A percentile compares a stretch with the other conserved stretches of the same genome.
Conservation (phyloP, 2,329 filamentous ascomycete species). For the Endothia cerciana region DNA sequence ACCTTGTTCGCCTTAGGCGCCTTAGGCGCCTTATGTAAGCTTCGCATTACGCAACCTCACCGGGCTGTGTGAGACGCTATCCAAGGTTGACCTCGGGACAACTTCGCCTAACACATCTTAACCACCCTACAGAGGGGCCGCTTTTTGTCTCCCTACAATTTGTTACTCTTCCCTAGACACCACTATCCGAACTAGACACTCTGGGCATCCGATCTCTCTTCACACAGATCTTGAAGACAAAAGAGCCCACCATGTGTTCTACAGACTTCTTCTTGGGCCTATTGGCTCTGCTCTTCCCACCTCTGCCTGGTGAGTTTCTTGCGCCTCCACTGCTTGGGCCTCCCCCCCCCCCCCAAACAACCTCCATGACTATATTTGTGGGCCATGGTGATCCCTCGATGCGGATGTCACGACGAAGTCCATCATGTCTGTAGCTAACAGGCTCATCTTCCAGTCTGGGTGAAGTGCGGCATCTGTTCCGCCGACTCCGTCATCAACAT, state of each 20-base stretch:
- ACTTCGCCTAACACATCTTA: not conserved
- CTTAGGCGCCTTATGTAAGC: not conserved
- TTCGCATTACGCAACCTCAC: slow-evolving; percentile 12
- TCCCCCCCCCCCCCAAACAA: not conserved
- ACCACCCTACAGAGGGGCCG: slow-evolving; percentile 1
- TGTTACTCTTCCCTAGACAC: not conserved
- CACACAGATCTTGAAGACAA: not conserved
- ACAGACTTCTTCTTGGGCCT: slow-evolving; percentile 66
- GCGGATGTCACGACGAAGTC: not conserved
- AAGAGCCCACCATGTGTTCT: slow-evolving; percentile 54
- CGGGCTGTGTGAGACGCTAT: slow-evolving; percentile 1
- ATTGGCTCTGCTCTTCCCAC: slow-evolving; percentile 67
- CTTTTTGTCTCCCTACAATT: slow-evolving; percentile 6
- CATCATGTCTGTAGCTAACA: slow-evolving; percentile 39
- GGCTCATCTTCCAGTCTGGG: slow-evolving; percentile 71
- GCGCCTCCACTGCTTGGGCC: not conserved
- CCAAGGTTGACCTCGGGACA: not conserved
- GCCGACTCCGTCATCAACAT: slow-evolving; percentile 95
- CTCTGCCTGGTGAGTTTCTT: slow-evolving; percentile 60
- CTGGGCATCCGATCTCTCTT: not conserved
- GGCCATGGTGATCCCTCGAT: not conserved
- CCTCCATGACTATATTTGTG: slow-evolving; percentile 7
- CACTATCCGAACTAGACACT: not conserved
- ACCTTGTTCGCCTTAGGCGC: not conserved
- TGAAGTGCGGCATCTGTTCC: slow-evolving; percentile 91